Base-by-base conservation (phyloP, 768 basidiomycete species). In the Myochromella boudieri region DNA sequence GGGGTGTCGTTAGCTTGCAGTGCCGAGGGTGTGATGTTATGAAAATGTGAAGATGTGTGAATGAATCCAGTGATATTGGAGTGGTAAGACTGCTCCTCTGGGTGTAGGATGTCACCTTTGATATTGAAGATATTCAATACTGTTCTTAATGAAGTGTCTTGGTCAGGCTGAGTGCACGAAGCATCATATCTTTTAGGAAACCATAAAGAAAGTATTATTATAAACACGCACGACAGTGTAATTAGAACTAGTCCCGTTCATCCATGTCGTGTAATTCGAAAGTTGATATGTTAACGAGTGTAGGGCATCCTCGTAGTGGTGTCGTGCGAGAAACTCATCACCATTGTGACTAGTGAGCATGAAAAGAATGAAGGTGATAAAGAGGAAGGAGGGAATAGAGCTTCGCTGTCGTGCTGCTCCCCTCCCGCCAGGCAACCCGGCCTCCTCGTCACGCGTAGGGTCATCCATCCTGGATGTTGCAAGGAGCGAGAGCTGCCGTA, bases 51-150 rank as follows among this genome's bases (percentile, higher is more conserved):
- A 34, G 78, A 68, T 3, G 87, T 87, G 44, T 82, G 82, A 48
- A 88, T 75, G 60, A 87, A 91, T 6, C 90, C 91, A 12, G 90
- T 90, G 34, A 87, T 74, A 59, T 93, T 93, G 3, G 71, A 63
- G 54, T 83, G 87, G 60, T 89, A 91, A 1, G 88, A 84, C 17
- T 68, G 69, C 27, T 56, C 45, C 15, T 56, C 49, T 3, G 78
- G 72, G 51, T 81, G 73, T 3, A 85, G 62, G 28, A 58, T 56
- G 3, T 60, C 64, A 4, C 76, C 76, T 39, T 68, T 60, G 1
- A 78, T 64, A 29, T 79, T 55, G 48, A 87, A 74, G 20, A 66
- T 61, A 17, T 76, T 67, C 22, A 84, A 64, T 27, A 89, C 60
- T 20, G 77, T 68, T 26, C 64, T 50, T 14, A 83, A 56, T 4